Evolutionary conservation across 2,329 filamentous ascomycete species (phyloP).

Genomic region (Ascomycota sp.): DNA sequence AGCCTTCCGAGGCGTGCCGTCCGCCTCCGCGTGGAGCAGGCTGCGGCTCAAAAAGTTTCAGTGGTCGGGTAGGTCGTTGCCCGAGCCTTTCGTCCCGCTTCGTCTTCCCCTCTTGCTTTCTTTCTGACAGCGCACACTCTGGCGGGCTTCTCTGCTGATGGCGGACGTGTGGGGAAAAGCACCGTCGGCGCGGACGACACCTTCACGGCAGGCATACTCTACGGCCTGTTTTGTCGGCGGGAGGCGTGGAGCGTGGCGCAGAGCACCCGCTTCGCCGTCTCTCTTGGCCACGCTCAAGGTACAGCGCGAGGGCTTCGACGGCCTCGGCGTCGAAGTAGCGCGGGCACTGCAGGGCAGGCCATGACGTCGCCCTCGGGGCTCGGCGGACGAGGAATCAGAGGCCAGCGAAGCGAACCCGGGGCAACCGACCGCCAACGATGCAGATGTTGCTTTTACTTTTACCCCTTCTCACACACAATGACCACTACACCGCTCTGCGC

Average conservation of each 20-base stretch:
- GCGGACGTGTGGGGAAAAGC: too few species aligned
- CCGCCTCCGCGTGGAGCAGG: constrained; percentile 20
- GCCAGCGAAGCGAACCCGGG: too few species aligned
- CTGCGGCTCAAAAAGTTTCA: constrained; percentile 16
- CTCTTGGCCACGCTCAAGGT: constrained; percentile 50
- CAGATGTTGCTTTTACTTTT: too few species aligned
- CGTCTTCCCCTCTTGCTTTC: not conserved
- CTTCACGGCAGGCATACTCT: constrained; percentile 53
- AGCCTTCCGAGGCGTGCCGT: constrained; percentile 8
- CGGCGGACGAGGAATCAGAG: too few species aligned
- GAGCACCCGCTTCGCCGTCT: constrained; percentile 40
- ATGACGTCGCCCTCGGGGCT: too few species aligned
- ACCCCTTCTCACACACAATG: too few species aligned
- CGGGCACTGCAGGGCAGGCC: too few species aligned
- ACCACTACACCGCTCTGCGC: too few species aligned
- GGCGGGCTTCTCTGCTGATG: too few species aligned
- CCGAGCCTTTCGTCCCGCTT: not conserved
- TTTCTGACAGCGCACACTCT: not conserved
- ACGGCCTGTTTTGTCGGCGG: constrained; percentile 30
- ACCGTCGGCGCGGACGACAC: constrained; percentile 57
- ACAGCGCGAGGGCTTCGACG: constrained; percentile 41
- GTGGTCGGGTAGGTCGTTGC: constrained; percentile 37
- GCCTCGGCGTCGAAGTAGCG: constrained; percentile 18
- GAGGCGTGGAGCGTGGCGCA: constrained; percentile 25
- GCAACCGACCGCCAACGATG: too few species aligned